Percentiles rank a stretch among this genome's conserved stretches.
phyloP scores from a whole-genome alignment of 2,329 filamentous ascomycete species.

The Diplocarpon rosae region DNA sequence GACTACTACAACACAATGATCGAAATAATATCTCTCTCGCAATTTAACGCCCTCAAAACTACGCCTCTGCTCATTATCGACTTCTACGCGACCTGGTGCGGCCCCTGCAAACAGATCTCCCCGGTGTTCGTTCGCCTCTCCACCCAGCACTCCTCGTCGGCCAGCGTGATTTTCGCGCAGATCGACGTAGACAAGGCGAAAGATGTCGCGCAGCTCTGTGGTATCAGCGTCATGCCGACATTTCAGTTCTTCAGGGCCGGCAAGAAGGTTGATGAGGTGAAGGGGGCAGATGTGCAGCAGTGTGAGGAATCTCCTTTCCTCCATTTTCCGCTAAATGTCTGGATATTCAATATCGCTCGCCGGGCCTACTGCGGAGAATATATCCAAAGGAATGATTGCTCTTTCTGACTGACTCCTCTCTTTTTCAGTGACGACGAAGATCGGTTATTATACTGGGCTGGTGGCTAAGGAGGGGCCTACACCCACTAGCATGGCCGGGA shows the following conservation, averaged over 20 bases:
- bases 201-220: slow-evolving; percentile 63
- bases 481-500: not conserved
- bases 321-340: too few species aligned
- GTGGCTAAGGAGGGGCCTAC: slow-evolving; percentile 8
- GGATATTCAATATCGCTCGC: too few species aligned
- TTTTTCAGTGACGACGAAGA: slow-evolving; percentile 36
- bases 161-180: slow-evolving; percentile 78
- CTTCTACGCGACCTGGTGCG: slow-evolving; percentile 86
- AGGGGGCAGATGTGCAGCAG: slow-evolving; percentile 68
- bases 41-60: slow-evolving; percentile 23
- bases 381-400: too few species aligned
- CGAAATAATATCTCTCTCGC: slow-evolving; percentile 24
- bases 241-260: slow-evolving; percentile 82
- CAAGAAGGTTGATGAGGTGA: slow-evolving; percentile 60
- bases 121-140: slow-evolving; percentile 78
- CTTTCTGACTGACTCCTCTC: too few species aligned
- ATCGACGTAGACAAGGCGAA: slow-evolving; percentile 77
- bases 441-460: slow-evolving; percentile 21
- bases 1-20: slow-evolving; percentile 12
- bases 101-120: slow-evolving; percentile 82
- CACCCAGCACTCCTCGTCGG: slow-evolving; percentile 62
- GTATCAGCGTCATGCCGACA: slow-evolving; percentile 80
- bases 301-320: slow-evolving; percentile 16
- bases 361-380: too few species aligned
- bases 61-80: slow-evolving; percentile 22